Evolutionary conservation across 2,329 filamentous ascomycete genomes (phyloP).

Genomic region (Pyrenochaeta sp.): DNA sequence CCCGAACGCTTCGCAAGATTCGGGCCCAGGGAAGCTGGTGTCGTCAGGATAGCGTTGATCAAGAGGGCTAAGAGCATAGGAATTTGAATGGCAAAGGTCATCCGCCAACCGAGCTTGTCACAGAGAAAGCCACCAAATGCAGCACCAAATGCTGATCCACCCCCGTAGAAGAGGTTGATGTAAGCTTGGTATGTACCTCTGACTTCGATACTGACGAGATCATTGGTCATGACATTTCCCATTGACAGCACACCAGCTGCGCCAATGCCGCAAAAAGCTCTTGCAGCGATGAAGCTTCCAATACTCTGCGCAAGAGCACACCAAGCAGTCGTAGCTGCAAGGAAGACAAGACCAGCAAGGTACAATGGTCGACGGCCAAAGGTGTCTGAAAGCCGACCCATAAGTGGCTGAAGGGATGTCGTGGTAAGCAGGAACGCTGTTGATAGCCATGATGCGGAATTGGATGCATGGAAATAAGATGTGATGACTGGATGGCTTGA

Average conservation of each 20-base stretch:
- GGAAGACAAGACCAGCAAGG: conserved; percentile 69
- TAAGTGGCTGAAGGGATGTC: conserved; percentile 77
- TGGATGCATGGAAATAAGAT: conserved; percentile 79
- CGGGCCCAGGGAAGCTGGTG: conserved; percentile 56
- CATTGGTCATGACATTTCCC: conserved; percentile 74
- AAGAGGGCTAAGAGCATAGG: conserved; percentile 58
- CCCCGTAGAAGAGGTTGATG: conserved; percentile 70
- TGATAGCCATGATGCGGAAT: conserved; percentile 83
- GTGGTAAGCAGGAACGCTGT: conserved; percentile 81
- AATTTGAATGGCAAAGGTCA: conserved; percentile 68
- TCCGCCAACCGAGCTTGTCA: conserved; percentile 76
- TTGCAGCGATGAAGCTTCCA: conserved; percentile 73
- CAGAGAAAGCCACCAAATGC: conserved; percentile 75
- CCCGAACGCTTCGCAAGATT: conserved; percentile 53
- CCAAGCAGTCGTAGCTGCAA: conserved; percentile 71
- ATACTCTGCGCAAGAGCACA: conserved; percentile 74
- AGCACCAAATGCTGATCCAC: conserved; percentile 64
- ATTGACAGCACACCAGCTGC: conserved; percentile 76
- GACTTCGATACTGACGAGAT: conserved; percentile 76
- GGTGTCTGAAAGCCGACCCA: conserved; percentile 77
- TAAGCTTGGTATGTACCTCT: conserved; percentile 78
- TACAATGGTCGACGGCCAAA: conserved; percentile 74
- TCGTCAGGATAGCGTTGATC: conserved; percentile 54
- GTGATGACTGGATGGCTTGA: conserved; percentile 83
- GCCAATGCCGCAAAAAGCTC: conserved; percentile 76